Conservation (phyloP, 257 asterid genomes). For the Petunia secreta region DNA sequence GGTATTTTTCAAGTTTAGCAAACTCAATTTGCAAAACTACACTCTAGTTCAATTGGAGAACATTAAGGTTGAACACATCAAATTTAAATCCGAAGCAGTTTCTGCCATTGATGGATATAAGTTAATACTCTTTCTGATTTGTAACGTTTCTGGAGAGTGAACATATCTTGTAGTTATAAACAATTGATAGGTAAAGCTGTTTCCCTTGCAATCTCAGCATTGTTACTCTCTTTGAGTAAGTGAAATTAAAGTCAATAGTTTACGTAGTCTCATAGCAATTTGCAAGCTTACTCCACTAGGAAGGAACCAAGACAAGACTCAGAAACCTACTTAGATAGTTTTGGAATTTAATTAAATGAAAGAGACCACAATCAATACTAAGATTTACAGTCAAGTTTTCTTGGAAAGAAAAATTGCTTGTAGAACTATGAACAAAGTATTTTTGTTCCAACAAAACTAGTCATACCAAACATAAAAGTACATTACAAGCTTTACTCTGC, state of each 20-base stretch:
- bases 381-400: slow-evolving; percentile 7
- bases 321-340: background rate
- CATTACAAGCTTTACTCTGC: slow-evolving; percentile 21
- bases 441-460: background rate
- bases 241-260: background rate
- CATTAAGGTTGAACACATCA: no score
- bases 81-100: no score
- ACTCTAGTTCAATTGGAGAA: no score
- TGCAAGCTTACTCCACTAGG: background rate
- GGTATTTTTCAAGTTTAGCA: no score
- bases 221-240: background rate
- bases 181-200: background rate
- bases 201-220: background rate
- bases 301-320: background rate
- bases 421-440: slow-evolving; percentile 20
- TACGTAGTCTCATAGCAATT: background rate
- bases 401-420: background rate
- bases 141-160: background rate
- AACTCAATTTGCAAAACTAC: no score
- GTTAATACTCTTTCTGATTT: no score
- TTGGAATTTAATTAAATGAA: background rate
- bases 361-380: slow-evolving; percentile 8
- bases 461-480: background rate
- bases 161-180: background rate
- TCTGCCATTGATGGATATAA: no score